Evolutionary conservation across 2,329 filamentous ascomycete genomes (phyloP).

Genomic region (Corinectria fuckeliana): DNA sequence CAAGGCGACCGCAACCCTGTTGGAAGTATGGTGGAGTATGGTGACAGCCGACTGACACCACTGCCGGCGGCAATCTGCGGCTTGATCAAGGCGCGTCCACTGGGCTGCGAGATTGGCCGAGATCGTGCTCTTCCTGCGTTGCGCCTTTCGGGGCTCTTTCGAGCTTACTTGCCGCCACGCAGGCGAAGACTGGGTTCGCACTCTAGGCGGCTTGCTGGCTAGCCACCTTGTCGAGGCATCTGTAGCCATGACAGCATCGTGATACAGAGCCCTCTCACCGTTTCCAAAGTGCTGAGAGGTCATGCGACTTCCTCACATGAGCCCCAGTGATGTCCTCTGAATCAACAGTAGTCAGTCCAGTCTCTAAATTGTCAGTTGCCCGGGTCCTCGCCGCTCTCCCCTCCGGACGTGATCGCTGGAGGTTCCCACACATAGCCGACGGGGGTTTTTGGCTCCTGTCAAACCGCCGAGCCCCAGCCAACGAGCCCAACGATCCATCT

Average conservation of each 20-base stretch:
- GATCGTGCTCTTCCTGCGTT: neutral
- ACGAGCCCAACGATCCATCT: slow-evolving; percentile 14
- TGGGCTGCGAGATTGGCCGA: neutral
- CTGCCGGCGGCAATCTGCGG: slow-evolving; percentile 13
- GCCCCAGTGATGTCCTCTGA: neutral
- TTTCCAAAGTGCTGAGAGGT: slow-evolving; percentile 1
- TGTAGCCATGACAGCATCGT: slow-evolving; percentile 1
- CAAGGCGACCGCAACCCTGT: neutral
- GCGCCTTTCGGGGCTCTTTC: neutral
- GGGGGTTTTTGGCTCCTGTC: slow-evolving; percentile 4
- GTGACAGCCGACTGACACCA: slow-evolving; percentile 12
- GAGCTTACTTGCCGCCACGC: neutral
- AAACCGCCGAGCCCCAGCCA: slow-evolving; percentile 2
- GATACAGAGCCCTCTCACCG: neutral
- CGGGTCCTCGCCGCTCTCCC: neutral
- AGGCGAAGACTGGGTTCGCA: neutral
- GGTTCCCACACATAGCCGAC: slow-evolving; percentile 6
- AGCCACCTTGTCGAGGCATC: slow-evolving; percentile 17
- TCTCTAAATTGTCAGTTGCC: neutral
- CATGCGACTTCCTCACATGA: slow-evolving; percentile 1
- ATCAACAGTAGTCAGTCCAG: neutral
- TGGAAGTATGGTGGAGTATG: slow-evolving; percentile 18
- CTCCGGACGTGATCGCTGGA: neutral
- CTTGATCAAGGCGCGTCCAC: slow-evolving; percentile 12
- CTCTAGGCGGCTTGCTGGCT: neutral